Evolutionary conservation across 2,329 filamentous ascomycete species (phyloP).

Genomic region (Aureobasidium subglaciale): DNA sequence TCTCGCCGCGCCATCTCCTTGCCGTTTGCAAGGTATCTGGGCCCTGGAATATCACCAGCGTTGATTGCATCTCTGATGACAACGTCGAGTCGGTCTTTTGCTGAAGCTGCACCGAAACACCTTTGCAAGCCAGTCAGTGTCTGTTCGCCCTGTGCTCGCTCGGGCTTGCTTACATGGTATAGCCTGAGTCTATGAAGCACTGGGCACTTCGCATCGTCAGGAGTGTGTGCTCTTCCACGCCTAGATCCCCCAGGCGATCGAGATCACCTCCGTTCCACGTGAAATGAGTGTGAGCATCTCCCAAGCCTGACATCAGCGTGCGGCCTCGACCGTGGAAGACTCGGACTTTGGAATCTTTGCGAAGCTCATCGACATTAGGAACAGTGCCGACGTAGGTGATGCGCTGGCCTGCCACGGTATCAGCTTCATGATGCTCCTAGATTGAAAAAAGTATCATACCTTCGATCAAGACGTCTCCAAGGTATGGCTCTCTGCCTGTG

Average conservation of each 20-base stretch:
- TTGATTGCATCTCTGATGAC: slow-evolving; percentile 46
- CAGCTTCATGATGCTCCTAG: neutral
- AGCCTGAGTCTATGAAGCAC: slow-evolving; percentile 43
- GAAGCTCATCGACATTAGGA: slow-evolving; percentile 25
- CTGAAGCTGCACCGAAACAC: slow-evolving; percentile 42
- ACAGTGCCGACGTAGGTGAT: slow-evolving; percentile 31
- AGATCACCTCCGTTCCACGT: slow-evolving; percentile 43
- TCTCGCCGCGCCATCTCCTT: slow-evolving; percentile 42
- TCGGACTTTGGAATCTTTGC: slow-evolving; percentile 28
- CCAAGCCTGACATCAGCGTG: slow-evolving; percentile 45
- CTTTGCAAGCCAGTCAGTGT: neutral
- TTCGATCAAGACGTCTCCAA: slow-evolving; percentile 35
- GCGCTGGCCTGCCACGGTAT: slow-evolving; percentile 24
- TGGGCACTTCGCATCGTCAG: slow-evolving; percentile 38
- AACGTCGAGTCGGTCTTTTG: slow-evolving; percentile 40
- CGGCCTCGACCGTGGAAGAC: slow-evolving; percentile 35
- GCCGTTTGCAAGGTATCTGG: slow-evolving; percentile 42
- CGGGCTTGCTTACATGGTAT: slow-evolving; percentile 34
- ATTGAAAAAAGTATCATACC: slow-evolving; percentile 21
- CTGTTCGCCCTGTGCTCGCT: neutral
- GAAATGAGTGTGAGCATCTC: slow-evolving; percentile 44
- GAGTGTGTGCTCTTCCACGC: slow-evolving; percentile 43
- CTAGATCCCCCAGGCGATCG: slow-evolving; percentile 35
- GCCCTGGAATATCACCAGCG: slow-evolving; percentile 41
- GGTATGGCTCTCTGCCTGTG: slow-evolving; percentile 32